Conservation (phyloP, 495 filamentous ascomycete genomes). For the Antarctomyces pellizariae region DNA sequence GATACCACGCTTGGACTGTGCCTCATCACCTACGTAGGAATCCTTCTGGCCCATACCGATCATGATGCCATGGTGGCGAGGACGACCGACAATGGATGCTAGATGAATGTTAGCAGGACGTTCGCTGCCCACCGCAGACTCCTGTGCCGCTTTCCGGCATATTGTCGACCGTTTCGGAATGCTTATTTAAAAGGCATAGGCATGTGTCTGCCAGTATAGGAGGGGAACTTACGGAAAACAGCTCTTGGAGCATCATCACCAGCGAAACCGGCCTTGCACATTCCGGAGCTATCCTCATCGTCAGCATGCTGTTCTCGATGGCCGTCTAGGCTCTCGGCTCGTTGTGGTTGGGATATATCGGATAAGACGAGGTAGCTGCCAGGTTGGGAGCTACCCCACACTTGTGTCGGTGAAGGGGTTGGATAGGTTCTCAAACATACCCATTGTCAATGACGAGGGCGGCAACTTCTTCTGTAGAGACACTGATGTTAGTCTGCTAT, state of each 20-base stretch:
- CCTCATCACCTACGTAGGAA: constrained; percentile 99
- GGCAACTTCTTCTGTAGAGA: constrained; percentile 84
- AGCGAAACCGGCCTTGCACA: constrained; percentile 99
- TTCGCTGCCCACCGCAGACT: not conserved
- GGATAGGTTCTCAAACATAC: constrained; percentile 33
- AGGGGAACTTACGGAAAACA: constrained; percentile 88
- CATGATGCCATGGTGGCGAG: constrained; percentile 99
- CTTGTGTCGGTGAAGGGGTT: constrained; percentile 13
- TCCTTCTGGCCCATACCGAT: constrained; percentile 99
- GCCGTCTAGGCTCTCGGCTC: not conserved
- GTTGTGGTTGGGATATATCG: constrained; percentile 1
- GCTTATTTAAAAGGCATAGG: no score
- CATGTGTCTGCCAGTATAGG: constrained; percentile 3
- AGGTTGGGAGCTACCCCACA: constrained; percentile 8
- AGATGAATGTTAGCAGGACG: constrained; percentile 10
- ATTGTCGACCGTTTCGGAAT: no score
- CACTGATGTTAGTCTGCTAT: constrained; percentile 29
- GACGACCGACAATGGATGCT: constrained; percentile 98
- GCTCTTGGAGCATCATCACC: constrained; percentile 99
- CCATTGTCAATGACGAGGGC: constrained; percentile 99
- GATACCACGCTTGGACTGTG: constrained; percentile 98
- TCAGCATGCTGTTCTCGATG: constrained; percentile 19
- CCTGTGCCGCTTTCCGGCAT: no score
- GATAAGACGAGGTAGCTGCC: constrained; percentile 3
- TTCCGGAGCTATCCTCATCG: constrained; percentile 63